Evolutionary conservation across 2,329 filamentous ascomycete species (phyloP), one percentile per base, ranked within the genome.

Genomic region (Sclerotiophoma versabilis): DNA sequence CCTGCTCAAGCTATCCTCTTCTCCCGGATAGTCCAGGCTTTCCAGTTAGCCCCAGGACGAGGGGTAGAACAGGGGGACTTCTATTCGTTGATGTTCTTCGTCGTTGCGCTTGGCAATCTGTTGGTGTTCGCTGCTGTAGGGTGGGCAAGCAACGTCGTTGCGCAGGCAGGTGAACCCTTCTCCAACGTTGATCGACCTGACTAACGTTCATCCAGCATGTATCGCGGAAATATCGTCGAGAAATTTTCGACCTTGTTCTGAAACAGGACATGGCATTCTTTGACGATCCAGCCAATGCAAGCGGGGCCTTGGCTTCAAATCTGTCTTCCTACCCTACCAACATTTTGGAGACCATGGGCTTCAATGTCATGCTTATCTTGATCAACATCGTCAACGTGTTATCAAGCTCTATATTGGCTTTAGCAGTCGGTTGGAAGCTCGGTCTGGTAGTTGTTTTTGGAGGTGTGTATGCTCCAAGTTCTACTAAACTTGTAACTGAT

Each of bases 201-300:
- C 46, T 58, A 32, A 58, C 32, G 3, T 23, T 15, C 5, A 7
- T 14, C 11, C 39, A 58, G 59, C 42, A 68, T 25, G 64, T 73
- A 4, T 67, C 71, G 1, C 62, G 70, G 52, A 62, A 64, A 30
- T 75, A 74, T 48, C 66, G 73, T 22, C 66, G 64, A 37, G 76
- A 79, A 52, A 90, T 92, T 6, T 97, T 99, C 80, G 84, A 93
- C 26, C 83, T 88, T 20, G 92, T 98, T 79, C 85, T 98, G 45
- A 90, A 93, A 60, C 93, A 98, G 75, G 95, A 98, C 59, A 93
- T 98, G 54, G 81, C 87, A 23, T 98, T 93, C 75, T 99, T 97
- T 65, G 95, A 98, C 74, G 83, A 82, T 37, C 91, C 96, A 59
- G 89, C 95, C 73, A 96, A 98, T 73, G 92, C 90, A 6, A 88